Evolutionary conservation across 2,329 filamentous ascomycete species (phyloP).

Genomic region (Neofusicoccum sp.): DNA sequence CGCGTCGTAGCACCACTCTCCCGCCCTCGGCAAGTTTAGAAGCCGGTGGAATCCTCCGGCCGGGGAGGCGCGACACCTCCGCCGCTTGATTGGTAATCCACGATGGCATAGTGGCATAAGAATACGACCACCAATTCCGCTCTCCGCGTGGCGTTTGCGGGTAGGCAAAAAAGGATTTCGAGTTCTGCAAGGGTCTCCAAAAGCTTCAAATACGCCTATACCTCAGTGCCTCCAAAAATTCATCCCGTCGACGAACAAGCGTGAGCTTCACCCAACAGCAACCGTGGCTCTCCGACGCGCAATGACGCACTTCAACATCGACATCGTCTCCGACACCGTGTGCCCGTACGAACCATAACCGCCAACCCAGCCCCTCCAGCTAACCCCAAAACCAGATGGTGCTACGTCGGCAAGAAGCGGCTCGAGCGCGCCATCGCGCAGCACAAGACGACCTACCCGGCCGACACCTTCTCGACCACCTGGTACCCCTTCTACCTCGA

Average conservation of each 20-base stretch:
- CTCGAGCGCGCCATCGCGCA: constrained; percentile 70
- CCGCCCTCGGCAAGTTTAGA: background rate
- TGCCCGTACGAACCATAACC: constrained; percentile 60
- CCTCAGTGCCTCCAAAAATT: background rate
- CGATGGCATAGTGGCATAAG: constrained; percentile 4
- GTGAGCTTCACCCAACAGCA: background rate
- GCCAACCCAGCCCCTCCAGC: background rate
- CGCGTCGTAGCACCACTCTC: too few relatives aligned
- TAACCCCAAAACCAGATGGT: constrained; percentile 35
- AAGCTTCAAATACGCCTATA: background rate
- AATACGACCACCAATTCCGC: background rate
- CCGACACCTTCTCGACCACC: constrained; percentile 71
- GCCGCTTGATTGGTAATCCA: constrained; percentile 14
- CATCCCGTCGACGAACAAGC: background rate
- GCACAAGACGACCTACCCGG: constrained; percentile 65
- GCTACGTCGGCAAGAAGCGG: constrained; percentile 79
- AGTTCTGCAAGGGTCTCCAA: background rate
- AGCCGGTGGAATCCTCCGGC: background rate
- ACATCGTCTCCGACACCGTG: constrained; percentile 78
- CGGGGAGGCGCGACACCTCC: background rate
- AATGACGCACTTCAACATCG: constrained; percentile 68
- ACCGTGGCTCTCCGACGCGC: constrained; percentile 26
- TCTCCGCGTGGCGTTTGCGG: background rate
- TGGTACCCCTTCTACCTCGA: constrained; percentile 85
- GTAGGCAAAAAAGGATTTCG: background rate